Conservation (phyloP, 495 filamentous ascomycete species). For the Saxophila tyrrhenica region DNA sequence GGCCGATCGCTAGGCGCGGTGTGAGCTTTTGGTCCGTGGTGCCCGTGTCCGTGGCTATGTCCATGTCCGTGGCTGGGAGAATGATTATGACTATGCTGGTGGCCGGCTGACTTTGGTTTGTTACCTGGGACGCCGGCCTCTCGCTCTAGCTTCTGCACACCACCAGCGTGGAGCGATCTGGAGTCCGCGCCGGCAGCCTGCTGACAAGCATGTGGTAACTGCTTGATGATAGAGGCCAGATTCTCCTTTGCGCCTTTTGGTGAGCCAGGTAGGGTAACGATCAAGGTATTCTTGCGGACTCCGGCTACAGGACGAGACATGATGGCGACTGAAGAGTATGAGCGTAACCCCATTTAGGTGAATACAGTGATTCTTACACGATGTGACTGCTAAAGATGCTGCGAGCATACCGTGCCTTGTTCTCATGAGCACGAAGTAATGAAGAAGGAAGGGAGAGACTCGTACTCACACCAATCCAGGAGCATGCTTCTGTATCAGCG, state of each 20-base stretch:
- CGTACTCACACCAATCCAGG: constrained; percentile 67
- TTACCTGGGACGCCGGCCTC: constrained; percentile 54
- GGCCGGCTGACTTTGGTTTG: neutral
- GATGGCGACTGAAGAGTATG: constrained; percentile 60
- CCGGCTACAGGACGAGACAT: constrained; percentile 95
- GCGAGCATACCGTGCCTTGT: constrained; percentile 82
- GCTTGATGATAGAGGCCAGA: constrained; percentile 76
- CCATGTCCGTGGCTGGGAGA: constrained; percentile 45
- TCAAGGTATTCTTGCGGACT: constrained; percentile 68
- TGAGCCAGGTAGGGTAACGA: constrained; percentile 86
- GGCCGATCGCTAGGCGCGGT: constrained; percentile 50
- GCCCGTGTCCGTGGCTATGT: constrained; percentile 46
- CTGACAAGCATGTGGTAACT: constrained; percentile 83
- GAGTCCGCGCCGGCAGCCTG: constrained; percentile 82
- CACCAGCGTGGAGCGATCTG: constrained; percentile 65
- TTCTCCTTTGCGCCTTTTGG: constrained; percentile 97
- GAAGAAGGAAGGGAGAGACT: neutral
- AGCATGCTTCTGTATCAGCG: constrained; percentile 75
- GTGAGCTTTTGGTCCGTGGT: constrained; percentile 58
- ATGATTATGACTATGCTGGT: constrained; percentile 35
- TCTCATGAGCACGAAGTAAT: neutral
- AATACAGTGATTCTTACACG: constrained; percentile 49
- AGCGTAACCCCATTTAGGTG: constrained; percentile 10
- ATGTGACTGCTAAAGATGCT: constrained; percentile 72
- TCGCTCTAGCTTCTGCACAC: constrained; percentile 69